Evolutionary conservation across 2,329 filamentous ascomycete species (phyloP).

Genomic region (Claviceps humidiphila): DNA sequence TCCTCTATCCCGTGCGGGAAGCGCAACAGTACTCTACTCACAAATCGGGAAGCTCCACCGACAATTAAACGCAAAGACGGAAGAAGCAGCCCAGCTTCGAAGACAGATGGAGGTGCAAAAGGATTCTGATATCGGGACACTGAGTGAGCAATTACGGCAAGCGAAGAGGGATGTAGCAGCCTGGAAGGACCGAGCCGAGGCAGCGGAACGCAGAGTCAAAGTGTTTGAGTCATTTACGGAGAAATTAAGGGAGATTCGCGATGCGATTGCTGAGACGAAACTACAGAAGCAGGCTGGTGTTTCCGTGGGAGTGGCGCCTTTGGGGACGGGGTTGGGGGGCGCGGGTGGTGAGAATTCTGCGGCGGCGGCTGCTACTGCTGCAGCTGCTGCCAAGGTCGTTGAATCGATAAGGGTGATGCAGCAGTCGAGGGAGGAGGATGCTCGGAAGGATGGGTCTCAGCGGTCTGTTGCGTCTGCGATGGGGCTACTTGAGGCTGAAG

Average conservation of each 20-base stretch:
- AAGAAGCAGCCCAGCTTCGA: constrained; percentile 32
- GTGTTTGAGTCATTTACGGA: constrained; percentile 32
- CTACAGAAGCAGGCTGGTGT: background rate
- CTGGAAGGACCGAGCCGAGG: constrained; percentile 43
- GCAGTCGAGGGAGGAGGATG: background rate
- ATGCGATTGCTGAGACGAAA: constrained; percentile 3
- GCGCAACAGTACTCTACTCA: constrained; percentile 27
- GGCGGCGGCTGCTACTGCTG: background rate
- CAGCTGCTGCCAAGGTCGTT: background rate
- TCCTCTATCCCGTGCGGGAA: constrained; percentile 10
- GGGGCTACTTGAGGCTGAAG: background rate
- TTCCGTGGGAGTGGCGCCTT: too few species aligned
- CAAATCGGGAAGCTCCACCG: constrained; percentile 37
- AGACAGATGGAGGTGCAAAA: constrained; percentile 32
- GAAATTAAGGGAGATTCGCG: constrained; percentile 20
- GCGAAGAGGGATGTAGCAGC: constrained; percentile 19
- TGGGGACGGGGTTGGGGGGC: background rate
- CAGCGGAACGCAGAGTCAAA: constrained; percentile 38
- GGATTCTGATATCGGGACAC: constrained; percentile 28
- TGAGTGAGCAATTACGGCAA: constrained; percentile 35
- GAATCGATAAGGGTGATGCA: background rate
- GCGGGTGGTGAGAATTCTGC: background rate
- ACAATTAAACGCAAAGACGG: constrained; percentile 30
- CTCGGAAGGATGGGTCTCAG: background rate
- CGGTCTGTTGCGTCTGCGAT: background rate